phyloP scores from a whole-genome alignment of 2,329 filamentous ascomycete species.

The Fusarium euwallaceae region DNA sequence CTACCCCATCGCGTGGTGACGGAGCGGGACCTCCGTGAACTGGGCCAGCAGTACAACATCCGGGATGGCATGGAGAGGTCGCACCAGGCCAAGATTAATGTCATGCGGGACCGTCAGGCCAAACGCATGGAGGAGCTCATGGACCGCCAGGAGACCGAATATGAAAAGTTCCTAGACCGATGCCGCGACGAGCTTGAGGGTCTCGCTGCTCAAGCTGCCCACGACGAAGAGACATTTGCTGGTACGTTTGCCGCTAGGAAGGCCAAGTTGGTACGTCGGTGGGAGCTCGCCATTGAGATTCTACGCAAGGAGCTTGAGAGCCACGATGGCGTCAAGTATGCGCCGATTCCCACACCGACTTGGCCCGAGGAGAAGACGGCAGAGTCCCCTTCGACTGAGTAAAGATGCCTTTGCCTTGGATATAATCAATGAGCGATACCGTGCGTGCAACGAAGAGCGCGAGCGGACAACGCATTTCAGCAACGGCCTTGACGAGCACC shows the following conservation, averaged over 20 bases:
- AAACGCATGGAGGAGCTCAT: constrained; percentile 72
- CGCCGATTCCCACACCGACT: constrained; percentile 48
- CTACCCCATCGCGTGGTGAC: constrained; percentile 68
- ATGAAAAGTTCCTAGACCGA: constrained; percentile 60
- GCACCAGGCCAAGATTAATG: constrained; percentile 72
- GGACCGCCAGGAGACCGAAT: constrained; percentile 66
- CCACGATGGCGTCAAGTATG: constrained; percentile 59
- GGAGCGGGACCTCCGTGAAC: constrained; percentile 69
- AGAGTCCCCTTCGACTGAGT: constrained; percentile 3
- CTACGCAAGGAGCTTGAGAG: constrained; percentile 66
- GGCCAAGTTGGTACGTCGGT: constrained; percentile 61
- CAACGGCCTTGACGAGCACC: constrained; percentile 10
- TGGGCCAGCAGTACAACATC: constrained; percentile 72
- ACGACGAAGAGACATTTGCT: constrained; percentile 64
- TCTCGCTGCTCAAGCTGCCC: constrained; percentile 60
- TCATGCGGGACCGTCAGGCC: constrained; percentile 73
- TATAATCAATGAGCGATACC: background rate
- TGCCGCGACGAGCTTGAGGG: constrained; percentile 63
- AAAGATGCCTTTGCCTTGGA: background rate
- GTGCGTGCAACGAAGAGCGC: background rate
- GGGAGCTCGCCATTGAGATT: constrained; percentile 67
- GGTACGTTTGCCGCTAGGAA: constrained; percentile 61
- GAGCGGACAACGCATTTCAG: background rate
- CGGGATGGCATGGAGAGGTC: constrained; percentile 71
- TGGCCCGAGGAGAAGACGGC: constrained; percentile 47